Percentiles rank a stretch among this genome's conserved stretches.
Evolutionary conservation across 2,329 filamentous ascomycete species (phyloP).

Genomic region (Fusarium sp.): DNA sequence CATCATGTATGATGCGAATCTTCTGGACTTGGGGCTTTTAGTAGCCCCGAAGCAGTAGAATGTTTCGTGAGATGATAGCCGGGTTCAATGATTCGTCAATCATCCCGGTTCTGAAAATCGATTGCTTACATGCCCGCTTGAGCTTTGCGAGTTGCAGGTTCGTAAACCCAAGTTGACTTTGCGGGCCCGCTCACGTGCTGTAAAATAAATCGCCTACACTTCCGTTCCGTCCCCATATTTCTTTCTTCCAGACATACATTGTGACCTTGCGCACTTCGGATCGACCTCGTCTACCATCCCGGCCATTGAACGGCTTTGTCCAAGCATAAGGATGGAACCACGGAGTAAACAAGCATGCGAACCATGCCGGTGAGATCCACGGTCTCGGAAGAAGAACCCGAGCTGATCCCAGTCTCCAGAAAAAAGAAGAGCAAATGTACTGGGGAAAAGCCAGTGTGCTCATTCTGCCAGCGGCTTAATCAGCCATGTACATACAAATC

Average conservation of each 20-base stretch:
- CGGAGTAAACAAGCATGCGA: slow-evolving; percentile 30
- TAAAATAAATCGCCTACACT: background rate
- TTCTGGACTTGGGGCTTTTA: too few relatives aligned
- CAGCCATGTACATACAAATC: slow-evolving; percentile 11
- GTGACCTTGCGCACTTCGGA: too few relatives aligned
- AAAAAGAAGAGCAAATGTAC: slow-evolving; percentile 30
- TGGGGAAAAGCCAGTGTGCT: slow-evolving; percentile 15
- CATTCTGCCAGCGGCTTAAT: slow-evolving; percentile 7
- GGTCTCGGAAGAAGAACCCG: accelerated
- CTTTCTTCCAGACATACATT: background rate
- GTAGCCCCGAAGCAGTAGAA: too few relatives aligned
- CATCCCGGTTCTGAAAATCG: too few relatives aligned
- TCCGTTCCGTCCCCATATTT: background rate
- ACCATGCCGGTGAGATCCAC: background rate
- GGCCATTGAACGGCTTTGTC: background rate
- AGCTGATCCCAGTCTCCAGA: background rate
- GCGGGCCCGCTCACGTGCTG: too few relatives aligned
- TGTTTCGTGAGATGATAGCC: too few relatives aligned
- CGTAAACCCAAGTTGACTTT: too few relatives aligned
- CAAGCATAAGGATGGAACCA: slow-evolving; percentile 4
- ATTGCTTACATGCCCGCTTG: too few relatives aligned
- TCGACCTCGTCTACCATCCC: background rate
- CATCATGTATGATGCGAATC: too few relatives aligned
- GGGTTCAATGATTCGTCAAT: too few relatives aligned
- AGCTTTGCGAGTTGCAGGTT: too few relatives aligned